Evolutionary conservation across 768 basidiomycete genomes (phyloP), one percentile per base, ranked within the genome.

Genomic region (Clavaria fumosa): DNA sequence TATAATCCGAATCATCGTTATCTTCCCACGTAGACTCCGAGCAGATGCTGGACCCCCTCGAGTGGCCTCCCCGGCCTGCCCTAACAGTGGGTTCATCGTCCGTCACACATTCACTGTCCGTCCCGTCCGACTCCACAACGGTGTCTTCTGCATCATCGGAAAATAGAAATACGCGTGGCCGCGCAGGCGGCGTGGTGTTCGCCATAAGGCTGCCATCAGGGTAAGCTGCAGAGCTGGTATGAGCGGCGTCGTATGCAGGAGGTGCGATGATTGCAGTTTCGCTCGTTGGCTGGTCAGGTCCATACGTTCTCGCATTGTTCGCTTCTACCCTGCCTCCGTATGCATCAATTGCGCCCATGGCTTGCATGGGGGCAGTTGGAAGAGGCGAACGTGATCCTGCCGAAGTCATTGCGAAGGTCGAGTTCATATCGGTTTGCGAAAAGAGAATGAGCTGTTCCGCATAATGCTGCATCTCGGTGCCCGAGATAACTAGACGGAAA

Each of bases 391-490:
- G 9, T 12, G 41, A 26, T 32, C 15, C 30, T 28, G 44, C 38
- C 34, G 47, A 41, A 23, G 45, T 40, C 26, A 53, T 17, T 28
- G 51, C 45, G 22, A 35, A 48, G 7, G 44, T 47, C 4, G 55
- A 45, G 7, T 42, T 47, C 40, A 48, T 47, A 31, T 44, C 39
- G 20, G 64, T 54, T 37, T 63, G 61, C 4, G 76, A 75, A 48
- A 80, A 88, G 23, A 74, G 56, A 37, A 93, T 66, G 37, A 99
- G 72, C 46, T 90, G 80, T 49, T 90, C 84, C 2, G 89, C 89
- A 55, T 96, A 99, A 37, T 75, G 71, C 56, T 95, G 88, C 82
- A 97, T 89, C 58, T 97, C 93, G 12, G 81, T 75, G 6, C 71
- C 65, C 1, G 81, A 75, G 49, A 99, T 85, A 48, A 82, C 80